Base-by-base conservation (phyloP, 2,329 filamentous ascomycete genomes). In the Scytalidium sp. region DNA sequence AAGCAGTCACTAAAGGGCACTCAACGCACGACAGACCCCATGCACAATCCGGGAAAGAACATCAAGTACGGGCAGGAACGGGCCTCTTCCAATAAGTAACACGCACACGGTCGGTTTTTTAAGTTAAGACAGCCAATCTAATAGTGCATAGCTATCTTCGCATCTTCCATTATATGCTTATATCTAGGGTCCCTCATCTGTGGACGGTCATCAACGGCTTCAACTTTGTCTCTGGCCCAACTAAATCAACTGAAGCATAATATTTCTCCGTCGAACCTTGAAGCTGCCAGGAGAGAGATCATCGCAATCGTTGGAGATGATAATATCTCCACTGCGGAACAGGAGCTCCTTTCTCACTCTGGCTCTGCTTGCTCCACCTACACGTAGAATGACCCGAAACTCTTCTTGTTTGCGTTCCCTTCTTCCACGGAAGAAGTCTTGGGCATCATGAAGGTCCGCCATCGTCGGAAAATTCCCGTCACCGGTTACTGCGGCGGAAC, bases 401-500 rank as follows among this genome's bases (percentile, higher is more conserved):
- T 82, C 11, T 87, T 87, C 63, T 78, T 90, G 65, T 76, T 97
- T 46, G 79, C 96, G 39, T 93, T 85, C 64, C 92, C 91, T 0
- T 75, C 71, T 41, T 83, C 78, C 29, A 97, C 92, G 1, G 86
- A 92, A 56, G 86, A 97, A 60, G 90, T 96, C 8, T 87, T 87
- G n/a, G 75, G 78, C 55, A 82, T 97, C 52, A 93, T 96, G 85
- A 92, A 93, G 72, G 73, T 96, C 49, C 96, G 92, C 72, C 89
- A 96, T 67, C 70, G 75, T 62, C 78, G 92, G 39, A 78, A 78
- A 50, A 94, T 97, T 55, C 92, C 92, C 4, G 90, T 96, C 20
- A 92, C 89, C 3, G 87, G 85, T 2, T 96, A 91, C 71, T 90
- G 86, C 50, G 92, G 92, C 41, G 92, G 92, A 27, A 96, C 92